Evolutionary conservation across 1,284 basidiomycete species (phyloP).

Genomic region (Lentinus polychrous): DNA sequence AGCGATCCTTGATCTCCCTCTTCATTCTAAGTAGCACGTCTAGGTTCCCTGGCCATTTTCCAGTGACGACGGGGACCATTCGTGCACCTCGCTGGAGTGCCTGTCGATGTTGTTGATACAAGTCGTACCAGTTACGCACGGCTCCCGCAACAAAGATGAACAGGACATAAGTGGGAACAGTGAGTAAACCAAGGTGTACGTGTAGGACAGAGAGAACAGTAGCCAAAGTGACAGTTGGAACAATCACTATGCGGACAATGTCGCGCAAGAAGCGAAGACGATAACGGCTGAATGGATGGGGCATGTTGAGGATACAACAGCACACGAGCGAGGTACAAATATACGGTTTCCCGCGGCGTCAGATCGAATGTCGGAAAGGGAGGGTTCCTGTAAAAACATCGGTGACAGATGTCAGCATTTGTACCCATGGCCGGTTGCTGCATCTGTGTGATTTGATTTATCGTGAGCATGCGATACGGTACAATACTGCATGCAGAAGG

Average conservation of each 20-base stretch:
- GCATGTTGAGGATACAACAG: constrained; percentile 3
- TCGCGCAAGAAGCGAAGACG: constrained; percentile 28
- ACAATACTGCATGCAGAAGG: too few species aligned
- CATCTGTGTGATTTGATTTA: too few species aligned
- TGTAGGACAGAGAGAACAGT: constrained; percentile 21
- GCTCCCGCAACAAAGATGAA: constrained; percentile 37
- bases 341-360: too few species aligned
- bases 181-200: constrained; percentile 24
- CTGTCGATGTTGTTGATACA: constrained; percentile 33
- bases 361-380: too few species aligned
- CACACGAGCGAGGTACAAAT: too few species aligned
- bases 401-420: too few species aligned
- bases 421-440: too few species aligned
- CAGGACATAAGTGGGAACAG: constrained; percentile 30
- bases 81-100: constrained; percentile 42
- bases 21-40: constrained; percentile 55
- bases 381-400: too few species aligned
- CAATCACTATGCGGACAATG: constrained; percentile 29
- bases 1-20: constrained; percentile 46
- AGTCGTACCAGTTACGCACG: constrained; percentile 27
- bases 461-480: too few species aligned
- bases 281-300: constrained; percentile 22
- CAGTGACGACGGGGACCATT: constrained; percentile 49
- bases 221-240: constrained; percentile 32
- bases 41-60: constrained; percentile 69